phyloP scores from a whole-genome alignment of 306 rosid genomes.

The Cajanus cajan region DNA sequence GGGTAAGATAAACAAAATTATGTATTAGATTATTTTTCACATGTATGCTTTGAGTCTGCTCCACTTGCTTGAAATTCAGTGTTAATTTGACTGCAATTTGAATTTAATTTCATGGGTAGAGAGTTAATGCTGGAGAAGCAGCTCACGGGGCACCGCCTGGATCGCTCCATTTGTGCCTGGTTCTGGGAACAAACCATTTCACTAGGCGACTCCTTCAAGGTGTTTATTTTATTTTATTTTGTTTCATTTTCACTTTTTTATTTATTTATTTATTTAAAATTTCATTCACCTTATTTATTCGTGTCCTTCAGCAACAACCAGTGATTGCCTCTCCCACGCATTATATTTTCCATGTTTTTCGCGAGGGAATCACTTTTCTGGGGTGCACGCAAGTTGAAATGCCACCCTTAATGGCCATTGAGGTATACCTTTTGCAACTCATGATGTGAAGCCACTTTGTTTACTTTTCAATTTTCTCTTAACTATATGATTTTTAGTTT shows the following conservation, averaged over 20 bases:
- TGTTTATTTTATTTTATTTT: conserved; percentile 22
- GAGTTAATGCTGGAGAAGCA: conserved; percentile 97
- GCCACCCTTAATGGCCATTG: conserved; percentile 96
- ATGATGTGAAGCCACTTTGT: neutral
- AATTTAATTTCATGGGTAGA: conserved; percentile 36
- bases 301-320: conserved; percentile 55
- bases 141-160: conserved; percentile 84
- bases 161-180: conserved; percentile 91
- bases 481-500: conserved; percentile 59
- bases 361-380: conserved; percentile 88
- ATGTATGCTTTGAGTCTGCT: neutral
- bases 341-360: conserved; percentile 88
- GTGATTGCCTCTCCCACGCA: conserved; percentile 95
- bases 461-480: conserved; percentile 13
- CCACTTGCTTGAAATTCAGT: neutral
- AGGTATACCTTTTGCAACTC: conserved; percentile 48
- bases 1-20: conserved; percentile 48
- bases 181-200: conserved; percentile 84
- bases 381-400: conserved; percentile 97
- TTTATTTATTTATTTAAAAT: neutral
- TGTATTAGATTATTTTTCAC: neutral
- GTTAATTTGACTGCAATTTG: neutral
- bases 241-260: neutral
- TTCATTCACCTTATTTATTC: neutral
- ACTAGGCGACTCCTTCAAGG: conserved; percentile 80